A percentile compares a stretch with the other conserved stretches of the same genome.
phyloP scores from a whole-genome alignment of 768 basidiomycete species.

The Mrakia gelida region DNA sequence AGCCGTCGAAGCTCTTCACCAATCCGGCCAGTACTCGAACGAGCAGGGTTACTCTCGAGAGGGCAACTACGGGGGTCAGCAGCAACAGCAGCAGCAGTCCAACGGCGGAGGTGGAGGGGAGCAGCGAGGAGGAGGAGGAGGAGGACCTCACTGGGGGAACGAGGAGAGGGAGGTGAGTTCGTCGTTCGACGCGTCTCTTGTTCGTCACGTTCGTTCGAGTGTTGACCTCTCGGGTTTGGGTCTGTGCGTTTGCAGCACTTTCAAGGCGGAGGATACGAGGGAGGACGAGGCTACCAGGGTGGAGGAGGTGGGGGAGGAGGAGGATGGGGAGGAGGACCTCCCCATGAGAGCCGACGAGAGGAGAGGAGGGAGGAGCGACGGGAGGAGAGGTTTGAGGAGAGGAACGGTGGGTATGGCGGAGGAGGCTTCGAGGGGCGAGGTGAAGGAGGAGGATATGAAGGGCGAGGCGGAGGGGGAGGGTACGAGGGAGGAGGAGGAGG shows the following conservation, averaged over 20 bases:
- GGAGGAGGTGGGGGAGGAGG: background rate
- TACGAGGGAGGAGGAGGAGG: background rate
- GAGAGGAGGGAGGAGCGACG: background rate
- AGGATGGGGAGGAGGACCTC: background rate
- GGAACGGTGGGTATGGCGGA: background rate
- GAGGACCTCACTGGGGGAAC: conserved; percentile 17
- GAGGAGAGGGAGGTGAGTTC: conserved; percentile 17
- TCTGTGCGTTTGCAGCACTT: background rate
- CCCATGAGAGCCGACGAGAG: background rate
- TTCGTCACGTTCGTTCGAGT: background rate
- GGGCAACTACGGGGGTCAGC: conserved; percentile 2
- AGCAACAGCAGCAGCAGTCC: background rate
- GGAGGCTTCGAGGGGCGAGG: background rate
- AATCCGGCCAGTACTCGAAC: conserved; percentile 8
- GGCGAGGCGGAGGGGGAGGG: too few species aligned
- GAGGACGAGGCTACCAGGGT: background rate
- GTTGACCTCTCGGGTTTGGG: background rate
- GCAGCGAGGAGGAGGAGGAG: background rate
- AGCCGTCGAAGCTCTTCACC: conserved; percentile 31
- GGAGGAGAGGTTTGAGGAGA: background rate
- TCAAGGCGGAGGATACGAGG: background rate
- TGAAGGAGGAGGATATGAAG: background rate
- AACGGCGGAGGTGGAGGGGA: too few species aligned
- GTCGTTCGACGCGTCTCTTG: too few species aligned
- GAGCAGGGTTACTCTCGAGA: conserved; percentile 19